Base-by-base conservation (phyloP, 2,329 filamentous ascomycete genomes). In the Pseudogymnoascus sp. region DNA sequence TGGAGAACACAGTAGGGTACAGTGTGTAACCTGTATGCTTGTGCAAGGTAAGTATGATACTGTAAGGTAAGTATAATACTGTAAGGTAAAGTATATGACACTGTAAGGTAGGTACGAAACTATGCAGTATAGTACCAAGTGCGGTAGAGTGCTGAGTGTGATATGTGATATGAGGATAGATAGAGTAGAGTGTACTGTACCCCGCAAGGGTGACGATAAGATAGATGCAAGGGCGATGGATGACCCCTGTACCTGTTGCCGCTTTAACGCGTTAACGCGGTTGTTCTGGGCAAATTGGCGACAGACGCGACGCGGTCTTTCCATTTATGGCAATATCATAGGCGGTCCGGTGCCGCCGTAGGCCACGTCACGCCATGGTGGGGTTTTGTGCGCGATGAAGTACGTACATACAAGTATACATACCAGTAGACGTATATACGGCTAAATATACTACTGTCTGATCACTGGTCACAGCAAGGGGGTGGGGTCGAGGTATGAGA, bases 301-400 rank as follows among this genome's bases (percentile, higher is more conserved):
- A 56, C 16, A 56, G 50, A 33, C 50, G 50, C 50, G 50, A 33
- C 50, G 50, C 50, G 50, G 29, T 33, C 29, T 56, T 56, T 56
- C 50, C n/a, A n/a, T 19, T 33, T 56, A n/a, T 19, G 50, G 26
- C 2, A 33, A 33, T 56, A 56, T 56, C 16, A 16, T n/a, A 26
- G n/a, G n/a, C 29, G 50, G 50, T 35, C 50, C 29, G 50, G 16
- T 26, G 26, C 29, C n/a, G 29, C 16, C n/a, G 29, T 10, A 33
- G 29, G n/a, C 24, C 50, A 56, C 50, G 50, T 56, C 29, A 56
- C 50, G 26, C 10, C 26, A 56, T 56, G 50, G 6, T 33, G 50
- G 11, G 29, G 10, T 33, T 56, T 10, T 31, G 33, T 35, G 14
- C 33, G 33, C 33, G 33, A 37, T 37, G 33, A 6, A 42, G 16